Base-by-base conservation (phyloP, 441 rosid species). In the Mallotus repandus region DNA sequence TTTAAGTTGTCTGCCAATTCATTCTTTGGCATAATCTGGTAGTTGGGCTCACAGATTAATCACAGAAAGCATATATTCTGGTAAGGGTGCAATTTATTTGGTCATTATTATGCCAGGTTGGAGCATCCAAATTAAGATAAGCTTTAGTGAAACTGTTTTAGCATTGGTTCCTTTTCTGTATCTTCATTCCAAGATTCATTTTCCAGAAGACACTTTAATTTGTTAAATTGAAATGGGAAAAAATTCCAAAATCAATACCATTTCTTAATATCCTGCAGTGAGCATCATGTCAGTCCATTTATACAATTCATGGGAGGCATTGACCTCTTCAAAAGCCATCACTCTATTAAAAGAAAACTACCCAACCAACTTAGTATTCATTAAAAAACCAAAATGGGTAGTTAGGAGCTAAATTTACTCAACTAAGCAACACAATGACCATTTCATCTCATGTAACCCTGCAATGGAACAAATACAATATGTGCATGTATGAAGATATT, bases 1-100 rank as follows among this genome's bases (percentile, higher is more conserved):
- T 50, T 67, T 32, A 67, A 50, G 22, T 52, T 68, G n/a, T 53
- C 61, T 53, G 48, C 60, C 71, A 53, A 53, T 53, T 68, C 48
- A 50, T 53, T n/a, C 32, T 38, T 54, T 19, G 62, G 71, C 59
- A 19, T 68, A 68, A 35, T 35, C 13, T 38, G 62, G 63, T 45
- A 12, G 50, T 19, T 69, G 71, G 71, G 7, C 32, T 53, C 62
- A 38, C 61, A 68, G 25, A 38, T 54, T 54, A 35, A 6, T 68
- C 16, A 68, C 70, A 52, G 1, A 35, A 56, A 59, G 21, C 64
- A 45, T 70, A 45, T 58, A 45, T 57, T 57, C 65, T 58, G 15
- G 70, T 3, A 1, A 50, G 70, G 29, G 16, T 57, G 32, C 32
- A 69, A 64, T 64, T 4, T 68, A 38, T 16, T 68, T 53, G 61